Evolutionary conservation across 2,329 filamentous ascomycete genomes (phyloP), one percentile per base, ranked within the genome.

Genomic region (Raffaelea albimanens): DNA sequence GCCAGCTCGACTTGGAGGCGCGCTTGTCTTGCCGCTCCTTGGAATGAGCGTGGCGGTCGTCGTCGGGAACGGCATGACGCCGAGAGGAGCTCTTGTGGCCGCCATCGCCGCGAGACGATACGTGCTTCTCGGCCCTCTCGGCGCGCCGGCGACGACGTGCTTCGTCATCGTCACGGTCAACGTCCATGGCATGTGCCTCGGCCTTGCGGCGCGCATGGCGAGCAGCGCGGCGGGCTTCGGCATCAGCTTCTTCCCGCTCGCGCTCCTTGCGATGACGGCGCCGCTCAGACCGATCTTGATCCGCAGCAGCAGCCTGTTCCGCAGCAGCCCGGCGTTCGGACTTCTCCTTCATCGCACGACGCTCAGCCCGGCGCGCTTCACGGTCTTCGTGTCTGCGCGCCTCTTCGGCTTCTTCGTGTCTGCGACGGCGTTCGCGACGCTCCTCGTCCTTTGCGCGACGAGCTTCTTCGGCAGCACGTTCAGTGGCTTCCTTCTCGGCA

Each of bases 361-460:
- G 66, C 52, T 80, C 80, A 9, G 73, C 71, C 7, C 76, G 71
- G 36, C 78, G 71, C 3, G 73, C 72, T 45, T 81, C 76, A 53
- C 75, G 80, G 50, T 83, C 78, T 52, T 78, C 76, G 47, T 71
- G 67, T 49, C 67, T 66, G 50, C 71, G 68, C 25, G 69, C 67
- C 55, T 80, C 52, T 14, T 68, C 70, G n/a, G 76, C 75, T 31
- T 76, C 75, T 48, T 81, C 78, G 40, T 75, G 72, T 48, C 66
- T 72, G 44, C 71, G 70, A 34, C 72, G 75, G 38, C 72, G 70
- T 52, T 80, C 76, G 25, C 74, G 72, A 8, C 75, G 69, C 19
- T 71, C 67, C 40, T 78, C 76, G 16, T 82, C 77, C 54, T 78
- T 79, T 7, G 68, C 69, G 25, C 68, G 69, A 41, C 76, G 75